Evolutionary conservation across 805 yeast species (phyloP).

Genomic region (Lipomyces chichibuensis): DNA sequence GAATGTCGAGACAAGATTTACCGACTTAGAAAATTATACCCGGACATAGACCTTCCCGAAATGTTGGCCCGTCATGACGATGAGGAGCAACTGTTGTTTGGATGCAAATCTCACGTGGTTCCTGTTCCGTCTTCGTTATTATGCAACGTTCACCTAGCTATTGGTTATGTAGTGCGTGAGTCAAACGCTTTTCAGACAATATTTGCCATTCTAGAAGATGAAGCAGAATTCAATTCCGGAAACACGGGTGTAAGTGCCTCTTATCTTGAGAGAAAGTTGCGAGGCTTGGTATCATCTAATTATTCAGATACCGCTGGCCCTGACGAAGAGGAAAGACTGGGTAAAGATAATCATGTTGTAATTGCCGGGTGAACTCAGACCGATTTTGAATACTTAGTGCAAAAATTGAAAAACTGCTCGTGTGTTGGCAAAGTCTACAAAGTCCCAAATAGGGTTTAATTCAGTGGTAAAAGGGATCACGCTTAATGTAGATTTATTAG

Average conservation of each 20-base stretch:
- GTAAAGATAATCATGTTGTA: background rate
- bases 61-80: background rate
- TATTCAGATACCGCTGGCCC: background rate
- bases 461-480: too few species aligned
- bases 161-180: background rate
- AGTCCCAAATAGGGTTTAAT: too few species aligned
- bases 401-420: too few species aligned
- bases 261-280: conserved; percentile 3
- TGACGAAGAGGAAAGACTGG: conserved; percentile 1
- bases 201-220: background rate
- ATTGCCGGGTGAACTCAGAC: background rate
- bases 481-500: too few species aligned
- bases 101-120: background rate
- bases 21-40: background rate
- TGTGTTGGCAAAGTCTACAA: too few species aligned
- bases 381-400: too few species aligned
- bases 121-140: background rate
- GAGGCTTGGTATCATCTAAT: background rate
- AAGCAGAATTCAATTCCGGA: background rate
- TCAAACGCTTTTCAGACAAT: background rate
- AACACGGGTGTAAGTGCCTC: background rate
- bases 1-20: background rate
- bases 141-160: conserved; percentile 1
- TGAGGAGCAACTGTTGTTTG: background rate
- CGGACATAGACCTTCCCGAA: background rate